Evolutionary conservation across 495 filamentous ascomycete genomes (phyloP), one percentile per base, ranked within the genome.

Genomic region (Chaetomium cochliodes): DNA sequence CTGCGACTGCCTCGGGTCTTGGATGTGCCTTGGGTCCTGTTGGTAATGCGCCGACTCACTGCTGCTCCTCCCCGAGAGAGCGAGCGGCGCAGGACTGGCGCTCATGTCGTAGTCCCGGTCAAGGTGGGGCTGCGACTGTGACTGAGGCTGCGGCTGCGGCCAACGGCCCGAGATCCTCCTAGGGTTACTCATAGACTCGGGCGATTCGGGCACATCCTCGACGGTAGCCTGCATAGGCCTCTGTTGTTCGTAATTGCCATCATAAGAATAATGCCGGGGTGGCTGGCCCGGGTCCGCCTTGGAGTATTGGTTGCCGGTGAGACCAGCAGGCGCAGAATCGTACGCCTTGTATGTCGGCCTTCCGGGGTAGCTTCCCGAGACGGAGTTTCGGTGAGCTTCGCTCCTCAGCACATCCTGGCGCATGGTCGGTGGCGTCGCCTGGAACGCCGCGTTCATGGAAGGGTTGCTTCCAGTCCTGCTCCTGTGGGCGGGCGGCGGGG

Each of bases 171-270:
- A 70, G 78, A 78, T 77, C 77, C 83, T 52, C 75, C 78, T 58
- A 82, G 80, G 62, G 80, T 70, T 60, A 42, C 67, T 71, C 9
- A 60, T 30, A n/a, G 72, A 69, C 18, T 71, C 74, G 2, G 82
- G 82, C 16, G 81, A 80, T 53, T 81, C 79, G 3, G 85, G 83
- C 53, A 86, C 87, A 72, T 90, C 88, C 69, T 89, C 87, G 51
- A 90, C 87, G 6, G 82, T 85, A 25, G 87, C 85, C 64, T 90
- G 87, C 87, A 90, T 87, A 18, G 79, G 77, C 44, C 80, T 79
- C 64, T 80, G 67, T 28, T 72, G 70, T 9, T 81, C 80, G 63
- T 81, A 82, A 49, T 68, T 64, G 5, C 74, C 57, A 62, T 84
- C 82, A 59, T 81, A 84, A 7, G 81, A 82, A 54, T 84, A 74